Evolutionary conservation across 2,329 filamentous ascomycete genomes (phyloP).

Genomic region (Aspergillus tanneri): DNA sequence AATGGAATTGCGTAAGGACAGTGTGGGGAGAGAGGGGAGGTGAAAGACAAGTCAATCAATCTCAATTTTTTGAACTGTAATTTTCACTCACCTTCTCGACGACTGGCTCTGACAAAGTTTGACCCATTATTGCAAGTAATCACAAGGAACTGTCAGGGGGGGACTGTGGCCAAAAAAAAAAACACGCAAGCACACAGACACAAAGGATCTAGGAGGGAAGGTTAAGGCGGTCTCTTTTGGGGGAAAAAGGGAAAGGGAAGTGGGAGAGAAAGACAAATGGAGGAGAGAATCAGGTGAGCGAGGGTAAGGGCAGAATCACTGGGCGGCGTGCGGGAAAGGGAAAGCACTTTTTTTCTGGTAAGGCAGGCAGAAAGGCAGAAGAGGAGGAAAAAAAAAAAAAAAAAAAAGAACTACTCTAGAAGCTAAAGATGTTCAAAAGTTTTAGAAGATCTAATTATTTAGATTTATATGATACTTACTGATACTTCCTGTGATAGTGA

Average conservation of each 20-base stretch:
- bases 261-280: slow-evolving; percentile 27
- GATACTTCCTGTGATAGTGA: too few relatives aligned
- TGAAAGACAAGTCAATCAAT: slow-evolving; percentile 21
- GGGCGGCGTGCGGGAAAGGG: slow-evolving; percentile 21
- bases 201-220: slow-evolving; percentile 6
- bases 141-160: slow-evolving; percentile 20
- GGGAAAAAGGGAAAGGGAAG: slow-evolving; percentile 14
- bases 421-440: too few relatives aligned
- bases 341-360: neutral
- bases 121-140: slow-evolving; percentile 71
- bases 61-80: neutral
- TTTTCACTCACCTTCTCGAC: slow-evolving; percentile 83
- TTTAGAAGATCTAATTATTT: too few relatives aligned
- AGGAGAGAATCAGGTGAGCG: slow-evolving; percentile 16
- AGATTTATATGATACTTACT: too few relatives aligned
- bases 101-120: slow-evolving; percentile 98
- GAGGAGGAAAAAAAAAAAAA: too few relatives aligned
- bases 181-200: slow-evolving; percentile 6
- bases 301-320: slow-evolving; percentile 22
- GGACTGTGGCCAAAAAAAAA: slow-evolving; percentile 13
- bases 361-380: too few relatives aligned
- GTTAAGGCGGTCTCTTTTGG: slow-evolving; percentile 9
- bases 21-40: slow-evolving; percentile 26
- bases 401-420: too few relatives aligned
- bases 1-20: slow-evolving; percentile 23